Evolutionary conservation across 2,329 filamentous ascomycete species (phyloP).

Genomic region (Chrysoporthe austroafricana): DNA sequence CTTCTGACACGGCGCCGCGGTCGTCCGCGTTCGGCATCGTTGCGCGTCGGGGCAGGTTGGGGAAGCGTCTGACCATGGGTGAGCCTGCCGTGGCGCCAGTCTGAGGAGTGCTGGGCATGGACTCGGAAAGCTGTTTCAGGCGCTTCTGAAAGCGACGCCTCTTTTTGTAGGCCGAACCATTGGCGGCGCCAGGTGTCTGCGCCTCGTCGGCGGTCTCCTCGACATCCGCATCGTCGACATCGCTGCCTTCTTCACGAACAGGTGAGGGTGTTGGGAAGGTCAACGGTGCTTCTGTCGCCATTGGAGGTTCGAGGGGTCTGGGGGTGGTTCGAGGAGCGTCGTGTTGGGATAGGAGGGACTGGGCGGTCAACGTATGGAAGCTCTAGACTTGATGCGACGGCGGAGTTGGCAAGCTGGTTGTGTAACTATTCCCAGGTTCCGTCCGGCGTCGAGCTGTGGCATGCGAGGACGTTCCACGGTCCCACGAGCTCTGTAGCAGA

Average conservation of each 20-base stretch:
- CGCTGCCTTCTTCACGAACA: slow-evolving; percentile 64
- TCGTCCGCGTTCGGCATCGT: slow-evolving; percentile 67
- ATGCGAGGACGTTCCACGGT: slow-evolving; percentile 1
- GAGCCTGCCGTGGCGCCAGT: slow-evolving; percentile 49
- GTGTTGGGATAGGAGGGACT: slow-evolving; percentile 45
- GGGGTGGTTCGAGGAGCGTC: slow-evolving; percentile 35
- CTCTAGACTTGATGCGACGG: not conserved
- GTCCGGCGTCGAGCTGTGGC: not conserved
- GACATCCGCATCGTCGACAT: slow-evolving; percentile 72
- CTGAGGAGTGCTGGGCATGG: slow-evolving; percentile 68
- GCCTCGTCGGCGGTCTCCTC: slow-evolving; percentile 86
- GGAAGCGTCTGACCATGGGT: slow-evolving; percentile 51
- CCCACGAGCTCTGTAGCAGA: not conserved
- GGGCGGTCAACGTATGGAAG: not conserved
- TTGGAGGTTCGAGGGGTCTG: slow-evolving; percentile 8
- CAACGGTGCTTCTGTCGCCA: slow-evolving; percentile 27
- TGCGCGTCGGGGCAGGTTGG: slow-evolving; percentile 63
- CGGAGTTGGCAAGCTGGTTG: not conserved
- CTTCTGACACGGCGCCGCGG: slow-evolving; percentile 72
- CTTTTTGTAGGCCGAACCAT: slow-evolving; percentile 58
- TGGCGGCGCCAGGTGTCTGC: slow-evolving; percentile 40
- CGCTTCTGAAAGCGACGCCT: slow-evolving; percentile 65
- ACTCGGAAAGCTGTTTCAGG: slow-evolving; percentile 57
- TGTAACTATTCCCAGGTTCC: not conserved
- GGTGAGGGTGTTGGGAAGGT: slow-evolving; percentile 32